Evolutionary conservation across 129 eudicot species (phyloP).

Genomic region (Tagetes patula): DNA sequence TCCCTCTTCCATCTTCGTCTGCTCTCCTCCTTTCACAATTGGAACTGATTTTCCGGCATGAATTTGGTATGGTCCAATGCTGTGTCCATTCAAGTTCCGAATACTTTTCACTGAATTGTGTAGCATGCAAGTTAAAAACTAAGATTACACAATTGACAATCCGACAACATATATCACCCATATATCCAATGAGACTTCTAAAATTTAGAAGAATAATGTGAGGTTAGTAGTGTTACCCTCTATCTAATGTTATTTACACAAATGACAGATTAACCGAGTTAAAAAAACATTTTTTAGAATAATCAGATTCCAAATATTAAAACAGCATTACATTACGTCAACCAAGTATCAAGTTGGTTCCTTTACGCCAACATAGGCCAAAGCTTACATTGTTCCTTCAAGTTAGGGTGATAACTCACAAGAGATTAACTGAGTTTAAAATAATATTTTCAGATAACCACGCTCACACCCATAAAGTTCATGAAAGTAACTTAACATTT

Average conservation of each 20-base stretch:
- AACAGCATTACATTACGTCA: neutral
- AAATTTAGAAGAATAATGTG: neutral
- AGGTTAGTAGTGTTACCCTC: constrained; percentile 8
- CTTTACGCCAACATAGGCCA: neutral
- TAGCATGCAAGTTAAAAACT: constrained; percentile 24
- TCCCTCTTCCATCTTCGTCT: constrained; percentile 99
- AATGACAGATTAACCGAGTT: neutral
- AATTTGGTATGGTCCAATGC: constrained; percentile 91
- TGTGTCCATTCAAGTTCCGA: constrained; percentile 96
- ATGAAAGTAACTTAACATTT: neutral
- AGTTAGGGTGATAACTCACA: neutral
- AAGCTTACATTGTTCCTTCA: neutral
- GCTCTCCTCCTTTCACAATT: constrained; percentile 99
- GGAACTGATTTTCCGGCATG: constrained; percentile 99
- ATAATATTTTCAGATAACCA: no score
- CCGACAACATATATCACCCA: neutral
- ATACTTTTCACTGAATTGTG: constrained; percentile 82
- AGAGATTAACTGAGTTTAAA: no score
- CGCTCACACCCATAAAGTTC: neutral
- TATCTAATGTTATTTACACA: constrained; percentile 5
- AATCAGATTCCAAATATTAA: neutral
- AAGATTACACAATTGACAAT: neutral
- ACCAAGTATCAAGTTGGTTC: neutral
- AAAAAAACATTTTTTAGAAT: neutral
- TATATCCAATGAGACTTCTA: neutral